Percentiles rank a stretch among this genome's conserved stretches.
phyloP scores from a whole-genome alignment of 345 rosid species.

The Arabis alpina region DNA sequence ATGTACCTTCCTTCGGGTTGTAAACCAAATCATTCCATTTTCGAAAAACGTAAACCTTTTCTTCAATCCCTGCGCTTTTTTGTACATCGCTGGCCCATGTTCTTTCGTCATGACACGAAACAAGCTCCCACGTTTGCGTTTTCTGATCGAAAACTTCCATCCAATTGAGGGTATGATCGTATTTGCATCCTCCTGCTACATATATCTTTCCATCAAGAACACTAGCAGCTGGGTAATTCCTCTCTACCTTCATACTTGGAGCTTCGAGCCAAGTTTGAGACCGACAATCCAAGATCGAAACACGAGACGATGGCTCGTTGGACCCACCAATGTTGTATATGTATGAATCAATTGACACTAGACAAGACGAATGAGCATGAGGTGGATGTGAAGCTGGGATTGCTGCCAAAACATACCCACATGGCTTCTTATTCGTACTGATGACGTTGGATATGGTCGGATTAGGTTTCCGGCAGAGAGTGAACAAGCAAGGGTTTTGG shows the following conservation, averaged over 20 bases:
- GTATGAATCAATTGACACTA: constrained; percentile 38
- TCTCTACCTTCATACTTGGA: constrained; percentile 57
- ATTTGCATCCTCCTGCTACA: constrained; percentile 68
- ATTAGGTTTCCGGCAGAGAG: constrained; percentile 44
- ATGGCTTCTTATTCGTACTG: neutral
- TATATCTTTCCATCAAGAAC: constrained; percentile 58
- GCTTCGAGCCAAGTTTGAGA: constrained; percentile 55
- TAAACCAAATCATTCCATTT: neutral
- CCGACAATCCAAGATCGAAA: constrained; percentile 68
- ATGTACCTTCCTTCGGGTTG: constrained; percentile 28
- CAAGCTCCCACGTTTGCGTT: constrained; percentile 46
- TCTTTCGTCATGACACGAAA: neutral
- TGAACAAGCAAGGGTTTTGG: constrained; percentile 48
- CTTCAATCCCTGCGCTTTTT: neutral
- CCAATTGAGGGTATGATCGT: constrained; percentile 53
- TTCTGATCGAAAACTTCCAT: constrained; percentile 71
- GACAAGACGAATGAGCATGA: constrained; percentile 37
- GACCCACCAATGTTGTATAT: constrained; percentile 63
- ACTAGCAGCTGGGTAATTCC: constrained; percentile 55
- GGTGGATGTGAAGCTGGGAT: constrained; percentile 40
- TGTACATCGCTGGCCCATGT: neutral
- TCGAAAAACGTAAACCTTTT: neutral
- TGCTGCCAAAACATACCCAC: neutral
- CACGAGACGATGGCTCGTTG: constrained; percentile 44
- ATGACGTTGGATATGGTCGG: constrained; percentile 34